phyloP scores from a whole-genome alignment of 176 grass and related monocot genomes.

The Oryza australiensis region DNA sequence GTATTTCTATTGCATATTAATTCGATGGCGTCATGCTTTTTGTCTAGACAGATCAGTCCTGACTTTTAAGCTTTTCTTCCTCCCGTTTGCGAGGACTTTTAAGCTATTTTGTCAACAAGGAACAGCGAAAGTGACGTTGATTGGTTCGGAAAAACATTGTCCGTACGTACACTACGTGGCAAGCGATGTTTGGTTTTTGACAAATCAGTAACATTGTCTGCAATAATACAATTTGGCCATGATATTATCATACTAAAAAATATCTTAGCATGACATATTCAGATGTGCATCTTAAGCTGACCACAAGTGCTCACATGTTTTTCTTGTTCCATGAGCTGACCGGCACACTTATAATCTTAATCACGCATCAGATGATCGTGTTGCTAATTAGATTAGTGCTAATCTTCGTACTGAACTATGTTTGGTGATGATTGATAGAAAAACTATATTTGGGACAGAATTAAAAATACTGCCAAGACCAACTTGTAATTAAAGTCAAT shows the following conservation, averaged over 20 bases:
- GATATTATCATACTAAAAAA: neutral
- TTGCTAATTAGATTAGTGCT: conserved; percentile 2
- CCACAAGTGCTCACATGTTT: neutral
- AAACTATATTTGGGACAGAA: neutral
- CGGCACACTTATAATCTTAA: neutral
- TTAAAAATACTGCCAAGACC: neutral
- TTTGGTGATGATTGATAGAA: neutral
- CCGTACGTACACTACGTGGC: neutral
- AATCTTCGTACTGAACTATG: conserved; percentile 15
- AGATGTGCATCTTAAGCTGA: neutral
- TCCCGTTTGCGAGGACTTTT: neutral
- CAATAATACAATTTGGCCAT: neutral
- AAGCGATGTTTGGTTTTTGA: neutral
- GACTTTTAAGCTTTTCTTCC: too few relatives aligned
- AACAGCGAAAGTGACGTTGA: neutral
- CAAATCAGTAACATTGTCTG: neutral
- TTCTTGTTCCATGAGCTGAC: neutral
- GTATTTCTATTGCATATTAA: neutral
- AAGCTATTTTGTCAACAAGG: neutral
- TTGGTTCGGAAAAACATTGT: neutral
- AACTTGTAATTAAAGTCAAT: neutral
- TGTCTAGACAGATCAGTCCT: neutral
- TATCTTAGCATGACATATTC: neutral
- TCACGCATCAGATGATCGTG: neutral
- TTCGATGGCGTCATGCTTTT: neutral